Evolutionary conservation across 2,329 filamentous ascomycete species (phyloP).

Genomic region (Phialophora chinensis): DNA sequence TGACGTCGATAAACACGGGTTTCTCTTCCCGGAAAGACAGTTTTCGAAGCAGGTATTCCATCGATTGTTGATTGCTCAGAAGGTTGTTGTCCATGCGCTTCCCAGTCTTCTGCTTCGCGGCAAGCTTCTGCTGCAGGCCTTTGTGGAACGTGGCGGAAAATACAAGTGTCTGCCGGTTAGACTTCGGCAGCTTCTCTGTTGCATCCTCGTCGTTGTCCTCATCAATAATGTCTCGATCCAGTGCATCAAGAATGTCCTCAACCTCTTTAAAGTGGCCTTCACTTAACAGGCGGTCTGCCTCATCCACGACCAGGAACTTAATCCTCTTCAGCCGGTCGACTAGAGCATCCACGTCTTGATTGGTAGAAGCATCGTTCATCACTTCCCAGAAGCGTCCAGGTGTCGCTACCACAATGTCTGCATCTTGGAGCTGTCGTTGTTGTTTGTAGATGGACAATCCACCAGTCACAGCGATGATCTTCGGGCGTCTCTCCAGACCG

Average conservation of each 20-base stretch:
- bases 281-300: conserved; percentile 88
- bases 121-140: conserved; percentile 85
- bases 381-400: conserved; percentile 95
- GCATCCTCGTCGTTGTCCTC: conserved; percentile 56
- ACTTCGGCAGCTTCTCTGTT: conserved; percentile 32
- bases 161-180: conserved; percentile 81
- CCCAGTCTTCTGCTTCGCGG: conserved; percentile 65
- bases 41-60: conserved; percentile 91
- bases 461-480: conserved; percentile 85
- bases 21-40: conserved; percentile 83
- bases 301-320: conserved; percentile 85
- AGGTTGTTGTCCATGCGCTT: conserved; percentile 64
- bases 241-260: conserved; percentile 79
- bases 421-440: conserved; percentile 78
- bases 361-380: conserved; percentile 63
- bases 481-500: conserved; percentile 64
- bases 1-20: conserved; percentile 90
- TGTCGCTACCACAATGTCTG: conserved; percentile 91
- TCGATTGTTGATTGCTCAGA: conserved; percentile 72
- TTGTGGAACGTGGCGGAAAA: conserved; percentile 98
- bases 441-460: conserved; percentile 96
- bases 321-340: conserved; percentile 74
- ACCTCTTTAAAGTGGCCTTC: conserved; percentile 96
- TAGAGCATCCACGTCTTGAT: conserved; percentile 57
- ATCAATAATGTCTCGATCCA: conserved; percentile 68